Evolutionary conservation across 768 basidiomycete genomes (phyloP).

Genomic region (Mrakia frigida): DNA sequence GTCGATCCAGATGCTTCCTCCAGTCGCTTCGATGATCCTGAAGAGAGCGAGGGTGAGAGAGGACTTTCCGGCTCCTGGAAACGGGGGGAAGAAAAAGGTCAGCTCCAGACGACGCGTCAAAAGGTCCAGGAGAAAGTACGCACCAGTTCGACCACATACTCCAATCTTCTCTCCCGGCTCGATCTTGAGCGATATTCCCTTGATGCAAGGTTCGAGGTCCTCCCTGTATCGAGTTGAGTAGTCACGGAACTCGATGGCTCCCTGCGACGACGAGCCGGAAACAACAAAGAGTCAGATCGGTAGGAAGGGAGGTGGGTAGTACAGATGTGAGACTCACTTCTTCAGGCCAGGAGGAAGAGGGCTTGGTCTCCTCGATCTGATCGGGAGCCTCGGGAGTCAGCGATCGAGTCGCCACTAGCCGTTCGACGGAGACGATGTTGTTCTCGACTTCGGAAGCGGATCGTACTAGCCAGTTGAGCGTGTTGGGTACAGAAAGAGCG

Average conservation of each 20-base stretch:
- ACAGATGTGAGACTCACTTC: constrained; percentile 9
- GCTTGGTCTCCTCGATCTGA: constrained; percentile 41
- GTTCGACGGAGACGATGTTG: constrained; percentile 44
- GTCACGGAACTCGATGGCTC: constrained; percentile 41
- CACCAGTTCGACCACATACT: constrained; percentile 28
- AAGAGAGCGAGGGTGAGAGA: constrained; percentile 44
- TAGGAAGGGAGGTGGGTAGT: neutral
- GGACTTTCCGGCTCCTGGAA: constrained; percentile 41
- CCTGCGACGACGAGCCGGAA: neutral
- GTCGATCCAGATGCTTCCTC: constrained; percentile 25
- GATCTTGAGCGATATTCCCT: constrained; percentile 42
- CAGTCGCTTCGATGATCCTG: constrained; percentile 39
- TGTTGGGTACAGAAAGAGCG: constrained; percentile 50
- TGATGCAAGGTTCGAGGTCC: constrained; percentile 42
- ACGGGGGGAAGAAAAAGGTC: no score
- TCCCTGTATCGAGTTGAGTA: constrained; percentile 44
- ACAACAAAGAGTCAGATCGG: neutral
- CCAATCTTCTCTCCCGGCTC: constrained; percentile 43
- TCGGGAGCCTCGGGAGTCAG: constrained; percentile 42
- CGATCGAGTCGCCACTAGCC: constrained; percentile 41
- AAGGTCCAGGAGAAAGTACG: no score
- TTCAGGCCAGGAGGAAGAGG: constrained; percentile 35
- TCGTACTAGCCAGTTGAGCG: constrained; percentile 44
- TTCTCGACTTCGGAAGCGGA: constrained; percentile 44
- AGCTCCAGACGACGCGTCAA: no score